These are phyloP conservation scores for Daldinia bambusicola DNA, from an alignment of 495 filamentous ascomycete genomes.

Conservation along the genomic window DNA sequence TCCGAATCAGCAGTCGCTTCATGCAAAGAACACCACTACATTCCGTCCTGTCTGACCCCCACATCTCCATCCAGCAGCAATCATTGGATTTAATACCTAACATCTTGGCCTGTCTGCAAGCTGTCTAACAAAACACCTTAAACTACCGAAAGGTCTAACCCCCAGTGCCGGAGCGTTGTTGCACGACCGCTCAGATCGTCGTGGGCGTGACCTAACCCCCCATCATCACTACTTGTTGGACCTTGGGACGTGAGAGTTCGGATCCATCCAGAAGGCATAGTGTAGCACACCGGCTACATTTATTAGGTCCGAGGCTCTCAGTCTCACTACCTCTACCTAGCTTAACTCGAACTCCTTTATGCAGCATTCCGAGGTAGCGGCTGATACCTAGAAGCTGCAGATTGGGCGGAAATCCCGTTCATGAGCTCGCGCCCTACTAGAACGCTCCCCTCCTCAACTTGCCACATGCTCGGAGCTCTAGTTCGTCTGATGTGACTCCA, in stretches of 20 bases:
- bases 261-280: slow-evolving; percentile 24
- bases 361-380: slow-evolving; percentile 32
- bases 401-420: slow-evolving; percentile 30
- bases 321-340: slow-evolving; percentile 9
- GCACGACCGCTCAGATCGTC: slow-evolving; percentile 40
- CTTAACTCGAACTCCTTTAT: slow-evolving; percentile 24
- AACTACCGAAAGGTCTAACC: slow-evolving; percentile 22
- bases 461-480: slow-evolving; percentile 28
- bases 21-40: slow-evolving; percentile 33
- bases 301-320: slow-evolving; percentile 20
- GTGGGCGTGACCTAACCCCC: slow-evolving; percentile 35
- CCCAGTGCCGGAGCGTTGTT: slow-evolving; percentile 32
- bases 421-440: slow-evolving; percentile 27
- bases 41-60: slow-evolving; percentile 40
- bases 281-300: slow-evolving; percentile 18
- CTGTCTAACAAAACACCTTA: slow-evolving; percentile 30
- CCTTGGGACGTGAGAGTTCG: slow-evolving; percentile 26
- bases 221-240: slow-evolving; percentile 19
- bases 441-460: slow-evolving; percentile 30
- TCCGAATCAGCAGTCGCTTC: slow-evolving; percentile 41
- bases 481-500: slow-evolving; percentile 24
- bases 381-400: slow-evolving; percentile 27
- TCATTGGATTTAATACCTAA: slow-evolving; percentile 26
- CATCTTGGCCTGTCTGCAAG: slow-evolving; percentile 18
- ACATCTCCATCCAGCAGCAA: slow-evolving; percentile 16